Percentiles rank a stretch among this genome's conserved stretches.
These are phyloP conservation scores for Rhynchospora pubera DNA, from an alignment of 176 grass and related monocot genomes.

Conservation along the genomic window DNA sequence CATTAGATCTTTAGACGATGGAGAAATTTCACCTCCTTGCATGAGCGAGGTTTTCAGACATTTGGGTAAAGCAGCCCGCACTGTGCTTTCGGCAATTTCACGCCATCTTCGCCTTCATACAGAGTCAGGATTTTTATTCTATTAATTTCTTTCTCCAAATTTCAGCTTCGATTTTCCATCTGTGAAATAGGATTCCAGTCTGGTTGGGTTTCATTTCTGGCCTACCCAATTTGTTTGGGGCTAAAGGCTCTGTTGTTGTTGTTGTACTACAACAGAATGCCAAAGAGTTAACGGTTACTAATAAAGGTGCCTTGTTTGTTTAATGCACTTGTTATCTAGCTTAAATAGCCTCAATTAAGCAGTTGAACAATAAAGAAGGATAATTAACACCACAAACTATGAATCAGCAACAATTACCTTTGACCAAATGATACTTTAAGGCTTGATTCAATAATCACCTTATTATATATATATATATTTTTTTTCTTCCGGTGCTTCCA, in stretches of 20 bases:
- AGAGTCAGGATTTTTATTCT: constrained; percentile 31
- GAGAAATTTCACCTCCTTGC: constrained; percentile 59
- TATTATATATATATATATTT: constrained; percentile 11
- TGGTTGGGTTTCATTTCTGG: no score
- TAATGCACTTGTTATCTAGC: not conserved
- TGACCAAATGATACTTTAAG: not conserved
- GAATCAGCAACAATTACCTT: not conserved
- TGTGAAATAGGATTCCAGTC: not conserved
- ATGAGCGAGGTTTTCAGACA: constrained; percentile 65
- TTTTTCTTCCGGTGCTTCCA: not conserved
- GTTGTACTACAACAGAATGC: not conserved
- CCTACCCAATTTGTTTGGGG: no score
- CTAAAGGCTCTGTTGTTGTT: no score
- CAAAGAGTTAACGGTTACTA: not conserved
- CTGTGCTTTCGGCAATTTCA: constrained; percentile 58
- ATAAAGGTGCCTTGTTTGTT: not conserved
- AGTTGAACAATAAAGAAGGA: not conserved
- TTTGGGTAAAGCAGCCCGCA: constrained; percentile 59
- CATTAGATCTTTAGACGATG: constrained; percentile 45
- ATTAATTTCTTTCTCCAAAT: not conserved
- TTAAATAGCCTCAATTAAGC: not conserved
- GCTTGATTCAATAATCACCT: not conserved
- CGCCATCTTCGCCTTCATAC: constrained; percentile 52
- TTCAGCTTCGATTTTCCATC: not conserved
- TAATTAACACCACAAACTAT: not conserved